phyloP scores from a whole-genome alignment of 192 early-diverging fungal genomes.

The Gorgonomyces haynaldii region DNA sequence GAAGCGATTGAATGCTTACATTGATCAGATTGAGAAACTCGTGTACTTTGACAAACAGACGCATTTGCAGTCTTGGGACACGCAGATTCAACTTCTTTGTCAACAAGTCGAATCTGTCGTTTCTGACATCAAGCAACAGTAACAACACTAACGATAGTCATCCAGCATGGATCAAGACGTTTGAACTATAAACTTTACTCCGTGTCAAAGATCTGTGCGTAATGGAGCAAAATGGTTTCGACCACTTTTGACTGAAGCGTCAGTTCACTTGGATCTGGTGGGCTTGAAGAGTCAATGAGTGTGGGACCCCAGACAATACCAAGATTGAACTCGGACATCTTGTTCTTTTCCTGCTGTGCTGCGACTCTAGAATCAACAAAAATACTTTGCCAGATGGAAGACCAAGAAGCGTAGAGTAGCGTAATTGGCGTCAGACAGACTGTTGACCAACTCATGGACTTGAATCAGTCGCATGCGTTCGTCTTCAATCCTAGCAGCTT shows the following conservation, averaged over 20 bases:
- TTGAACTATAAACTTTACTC: neutral
- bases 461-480: slow-evolving; percentile 42
- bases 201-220: slow-evolving; percentile 53
- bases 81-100: slow-evolving; percentile 33
- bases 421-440: slow-evolving; percentile 70
- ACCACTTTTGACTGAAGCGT: slow-evolving; percentile 50
- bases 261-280: slow-evolving; percentile 40
- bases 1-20: slow-evolving; percentile 71
- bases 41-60: slow-evolving; percentile 53
- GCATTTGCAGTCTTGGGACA: slow-evolving; percentile 26
- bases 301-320: slow-evolving; percentile 92
- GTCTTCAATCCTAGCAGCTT: slow-evolving; percentile 63
- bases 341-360: slow-evolving; percentile 62
- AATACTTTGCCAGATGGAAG: slow-evolving; percentile 67
- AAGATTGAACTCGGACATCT: slow-evolving; percentile 80
- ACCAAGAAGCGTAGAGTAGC: slow-evolving; percentile 71
- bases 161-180: slow-evolving; percentile 1
- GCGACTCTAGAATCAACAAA: slow-evolving; percentile 46
- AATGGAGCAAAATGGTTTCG: slow-evolving; percentile 55
- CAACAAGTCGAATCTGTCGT: slow-evolving; percentile 37
- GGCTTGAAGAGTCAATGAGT: slow-evolving; percentile 38
- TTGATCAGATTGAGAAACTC: slow-evolving; percentile 82
- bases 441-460: slow-evolving; percentile 64
- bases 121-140: slow-evolving; percentile 5
- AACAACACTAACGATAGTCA: neutral